Evolutionary conservation across 345 rosid species (phyloP).

Genomic region (Alliaria petiolata): DNA sequence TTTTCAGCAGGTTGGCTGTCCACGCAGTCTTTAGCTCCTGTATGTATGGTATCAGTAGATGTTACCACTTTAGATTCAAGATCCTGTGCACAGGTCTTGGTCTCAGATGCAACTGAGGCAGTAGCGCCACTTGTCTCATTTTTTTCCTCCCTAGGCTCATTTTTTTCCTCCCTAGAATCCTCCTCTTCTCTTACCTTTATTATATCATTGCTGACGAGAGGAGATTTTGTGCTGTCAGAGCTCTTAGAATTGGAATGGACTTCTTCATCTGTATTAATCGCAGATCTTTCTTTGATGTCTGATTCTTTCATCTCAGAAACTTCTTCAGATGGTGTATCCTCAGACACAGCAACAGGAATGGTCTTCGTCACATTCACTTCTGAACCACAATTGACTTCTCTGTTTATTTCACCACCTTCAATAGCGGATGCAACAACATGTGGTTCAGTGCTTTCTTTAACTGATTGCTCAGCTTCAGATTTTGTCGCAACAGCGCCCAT

Average conservation of each 20-base stretch:
- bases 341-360: conserved; percentile 8
- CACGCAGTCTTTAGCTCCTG: conserved; percentile 9
- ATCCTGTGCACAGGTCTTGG: conserved; percentile 9
- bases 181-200: background rate
- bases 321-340: conserved; percentile 11
- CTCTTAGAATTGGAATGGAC: background rate
- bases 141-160: too few relatives aligned
- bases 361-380: conserved; percentile 7
- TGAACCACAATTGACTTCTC: conserved; percentile 15
- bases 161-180: background rate
- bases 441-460: conserved; percentile 13
- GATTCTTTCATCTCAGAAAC: conserved; percentile 1
- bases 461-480: conserved; percentile 21
- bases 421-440: conserved; percentile 1
- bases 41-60: conserved; percentile 17
- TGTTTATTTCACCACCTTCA: conserved; percentile 17
- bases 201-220: background rate
- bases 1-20: conserved; percentile 23
- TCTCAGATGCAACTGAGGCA: conserved; percentile 20
- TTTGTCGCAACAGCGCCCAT: background rate
- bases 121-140: conserved; percentile 5
- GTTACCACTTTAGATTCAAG: conserved; percentile 24
- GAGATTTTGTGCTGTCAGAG: background rate
- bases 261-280: conserved; percentile 9
- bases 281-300: conserved; percentile 10